Evolutionary conservation across 2,329 filamentous ascomycete species (phyloP), one percentile per base, ranked within the genome.

Genomic region (Furcasterigmium sp.): DNA sequence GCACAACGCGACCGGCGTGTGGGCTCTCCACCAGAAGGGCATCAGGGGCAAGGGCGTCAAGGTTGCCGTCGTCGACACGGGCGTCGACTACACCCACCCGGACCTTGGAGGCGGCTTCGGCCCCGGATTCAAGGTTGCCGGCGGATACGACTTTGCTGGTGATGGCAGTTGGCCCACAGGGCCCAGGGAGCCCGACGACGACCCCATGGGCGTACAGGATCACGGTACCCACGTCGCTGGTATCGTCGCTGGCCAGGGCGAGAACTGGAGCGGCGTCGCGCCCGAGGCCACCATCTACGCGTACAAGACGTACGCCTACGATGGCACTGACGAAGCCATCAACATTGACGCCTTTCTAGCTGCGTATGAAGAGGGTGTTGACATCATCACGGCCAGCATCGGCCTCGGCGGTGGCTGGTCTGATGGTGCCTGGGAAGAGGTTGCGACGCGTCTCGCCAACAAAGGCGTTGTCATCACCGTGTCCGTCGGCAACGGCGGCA

Each of bases 401-500:
- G 65, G 67, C 2, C 48, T 54, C 4, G 55, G 60, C 1, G 56
- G 60, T 35, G 70, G 70, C 15, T 63, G 55, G 53, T 49, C 59
- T 0, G 55, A 57, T 18, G 51, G 63, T 25, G 56, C 64, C n/a
- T 63, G 59, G 59, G 61, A 65, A 25, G 58, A 60, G n/a, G 61
- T 67, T 6, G 59, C 64, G 4, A 60, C 62, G 6, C 60, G 64
- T 21, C 61, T 70, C 36, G 65, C 63, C 10, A 63, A 69, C 8
- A 56, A 66, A 18, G 74, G 75, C 8, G 61, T 77, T 1, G 66
- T 75, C 8, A 64, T 76, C 14, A 67, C 69, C 9, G 67, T 76
- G 19, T 68, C 74, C 2, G 72, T 70, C 5, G 75, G 75, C 13
- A 79, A 79, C 43, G 65, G 69, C 14, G 75, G 75, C 19, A 58